Base-by-base conservation (phyloP, 139 green algal species). In the Auxenochlorella protothecoides region DNA sequence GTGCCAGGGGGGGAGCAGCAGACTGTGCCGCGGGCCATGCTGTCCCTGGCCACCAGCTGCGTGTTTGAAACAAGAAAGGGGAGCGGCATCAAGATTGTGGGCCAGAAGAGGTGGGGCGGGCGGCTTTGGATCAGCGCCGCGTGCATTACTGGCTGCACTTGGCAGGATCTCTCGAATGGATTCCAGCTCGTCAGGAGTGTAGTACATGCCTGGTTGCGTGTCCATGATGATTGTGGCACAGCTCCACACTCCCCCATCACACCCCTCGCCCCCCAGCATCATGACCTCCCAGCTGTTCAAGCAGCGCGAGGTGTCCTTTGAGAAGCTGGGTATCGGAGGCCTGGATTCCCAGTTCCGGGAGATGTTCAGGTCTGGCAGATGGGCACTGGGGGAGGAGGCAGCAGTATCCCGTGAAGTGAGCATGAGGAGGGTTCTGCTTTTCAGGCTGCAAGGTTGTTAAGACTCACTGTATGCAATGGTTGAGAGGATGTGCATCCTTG, bases 261-360 rank as follows among this genome's bases (percentile, higher is more conserved):
- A 3, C 59, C 59, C 59, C 65, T 56, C 15, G 9, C 53, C 3
- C 10, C 83, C 85, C 65, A 83, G 80, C 66, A 83, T 87, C 63
- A 75, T 83, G 13, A 76, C 79, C 14, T 91, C 85, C 14, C 89
- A 96, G 81, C 85, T 99, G 63, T 98, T 98, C 86, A 97, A 96
- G 81, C 68, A 77, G 74, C 88, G 91, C 73, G 91, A 93, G 69
- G 88, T 98, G 76, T 95, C 93, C 77, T 98, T 99, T 79, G 83
- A 96, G 78, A 89, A 90, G 79, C 86, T 99, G 68, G 95, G 95
- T 63, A 99, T 99, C 74, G 94, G 94, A 27, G 94, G 95, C 56
- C 78, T 98, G 67, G 92, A 97, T 82, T 74, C 71, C 69, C 92
- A 99, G 84, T 99, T 99, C 81, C 90, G 91, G 66, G 85, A 92